Base-by-base conservation (phyloP, 1,139 yeast genomes). In the Debaryomycetaceae sp. region DNA sequence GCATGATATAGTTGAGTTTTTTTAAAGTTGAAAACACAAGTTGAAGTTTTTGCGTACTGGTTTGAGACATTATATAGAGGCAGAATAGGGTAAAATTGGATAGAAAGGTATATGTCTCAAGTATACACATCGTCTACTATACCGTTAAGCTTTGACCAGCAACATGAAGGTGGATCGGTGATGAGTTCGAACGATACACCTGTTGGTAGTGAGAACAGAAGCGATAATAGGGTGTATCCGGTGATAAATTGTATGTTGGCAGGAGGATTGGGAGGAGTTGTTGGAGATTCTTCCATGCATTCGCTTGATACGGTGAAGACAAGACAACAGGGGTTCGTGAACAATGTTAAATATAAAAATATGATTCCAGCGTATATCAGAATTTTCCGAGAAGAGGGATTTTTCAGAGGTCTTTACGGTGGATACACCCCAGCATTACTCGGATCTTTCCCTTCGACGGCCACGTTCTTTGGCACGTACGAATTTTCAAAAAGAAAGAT, bases 241-340 rank as follows among this genome's bases (percentile, higher is more conserved):
- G 61, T 83, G n/a, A 41, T 76, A 49, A 76, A 80, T 50, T 83
- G 91, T 52, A 73, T 85, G 71, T 43, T 86, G 28, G 96, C 98
- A 0, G 98, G 98, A 31, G 97, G 96, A 1, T 67, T 91, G 37
- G 98, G 98, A 6, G 98, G 98, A 1, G 81, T 87, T 44, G 80
- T 91, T 30, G 98, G 98, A 13, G 98, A 92, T 56, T 77, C 95
- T 2, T 69, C 81, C 36, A 92, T 92, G 97, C 97, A 92, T 61
- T 91, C 98, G 1, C 67, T 92, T 34, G 98, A 92, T 56, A 92
- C 98, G 0, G 96, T 94, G 31, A 92, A 92, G 61, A 92, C 98
- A 1, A 73, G 98, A 50, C 98, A 92, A 59, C 98, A 92, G 58
- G 98, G 96, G 19, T 87, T 95, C 5, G 83, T 88, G 16, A 70